Evolutionary conservation across 1,284 basidiomycete species (phyloP).

Genomic region (Veloboletus limbatus): DNA sequence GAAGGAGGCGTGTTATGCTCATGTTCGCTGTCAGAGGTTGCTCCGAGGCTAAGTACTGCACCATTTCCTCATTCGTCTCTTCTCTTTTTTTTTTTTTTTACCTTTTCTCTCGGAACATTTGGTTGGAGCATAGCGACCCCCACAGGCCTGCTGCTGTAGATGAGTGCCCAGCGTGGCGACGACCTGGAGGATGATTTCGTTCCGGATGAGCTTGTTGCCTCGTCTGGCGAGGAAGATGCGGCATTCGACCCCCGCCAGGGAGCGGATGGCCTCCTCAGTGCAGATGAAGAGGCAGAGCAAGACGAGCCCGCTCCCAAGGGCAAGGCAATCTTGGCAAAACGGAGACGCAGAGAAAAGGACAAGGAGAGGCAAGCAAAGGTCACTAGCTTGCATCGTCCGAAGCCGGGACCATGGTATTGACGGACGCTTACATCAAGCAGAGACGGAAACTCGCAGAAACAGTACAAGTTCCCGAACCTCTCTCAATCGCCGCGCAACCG

Average conservation of each 20-base stretch:
- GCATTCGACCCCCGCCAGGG: conserved; percentile 39
- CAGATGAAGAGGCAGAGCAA: conserved; percentile 41
- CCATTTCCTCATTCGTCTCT: conserved; percentile 14
- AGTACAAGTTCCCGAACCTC: conserved; percentile 38
- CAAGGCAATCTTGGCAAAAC: conserved; percentile 46
- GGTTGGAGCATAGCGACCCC: too few species aligned
- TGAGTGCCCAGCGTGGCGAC: conserved; percentile 53
- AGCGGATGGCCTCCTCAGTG: conserved; percentile 42
- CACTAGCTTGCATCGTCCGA: conserved; percentile 20
- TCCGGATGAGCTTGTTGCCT: conserved; percentile 63
- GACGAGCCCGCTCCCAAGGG: conserved; percentile 29
- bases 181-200: conserved; percentile 80
- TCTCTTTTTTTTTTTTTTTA: too few species aligned
- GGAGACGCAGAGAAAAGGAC: conserved; percentile 69
- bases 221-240: conserved; percentile 54
- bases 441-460: conserved; percentile 59
- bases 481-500: conserved; percentile 55
- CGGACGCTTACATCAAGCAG: conserved; percentile 36
- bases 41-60: background rate
- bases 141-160: too few species aligned
- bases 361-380: conserved; percentile 68
- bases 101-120: too few species aligned
- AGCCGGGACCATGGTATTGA: conserved; percentile 13
- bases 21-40: conserved; percentile 20
- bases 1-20: conserved; percentile 27